Base-by-base conservation (phyloP, 2,329 filamentous ascomycete genomes). In the Microascus cirrosus region DNA sequence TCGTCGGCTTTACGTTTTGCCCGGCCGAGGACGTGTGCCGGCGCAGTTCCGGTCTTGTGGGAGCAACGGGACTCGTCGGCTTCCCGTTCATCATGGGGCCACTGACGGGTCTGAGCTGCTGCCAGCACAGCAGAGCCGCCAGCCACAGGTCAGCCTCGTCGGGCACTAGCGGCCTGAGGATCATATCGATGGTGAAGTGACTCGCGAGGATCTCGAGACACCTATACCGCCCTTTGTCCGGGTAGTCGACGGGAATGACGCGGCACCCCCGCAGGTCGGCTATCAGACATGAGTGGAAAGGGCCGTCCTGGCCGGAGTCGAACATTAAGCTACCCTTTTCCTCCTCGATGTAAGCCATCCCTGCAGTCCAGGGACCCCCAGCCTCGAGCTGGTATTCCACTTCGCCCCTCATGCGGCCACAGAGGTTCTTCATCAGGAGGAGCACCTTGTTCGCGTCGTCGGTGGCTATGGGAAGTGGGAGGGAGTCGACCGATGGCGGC, bases 61-160 rank as follows among this genome's bases (percentile, higher is more conserved):
- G 64, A 13, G 67, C 63, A n/a, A 63, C 65, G 22, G 69, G 67
- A 57, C 65, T 72, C 3, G 61, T 58, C 4, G 66, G 66, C 50
- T 69, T 69, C 7, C 56, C 45, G 35, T 20, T 58, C 13, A 18
- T 54, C 20, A 51, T 24, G 18, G 69, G 68, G 65, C 63, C 76
- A 67, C 72, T 80, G 12, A 78, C 77, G 1, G 85, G 83, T 25
- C 82, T 81, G 60, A 90, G 76, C 62, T 90, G 87, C 68, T 91
- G 87, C 89, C 89, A 94, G 67, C 86, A 90, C 35, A 93, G 76
- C 52, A 94, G 71, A 8, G 89, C 89, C 15, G 89, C 89, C 59
- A 92, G 81, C 89, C 89, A 94, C 24, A 86, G 76, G 63, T 93
- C 87, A 62, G 86, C 82, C 65, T 93, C 87, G 22, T 84, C 80